These are phyloP conservation scores for Elongisporangium undulatum DNA, from an alignment of 352 stramenopile genomes.

Conservation along the genomic window DNA sequence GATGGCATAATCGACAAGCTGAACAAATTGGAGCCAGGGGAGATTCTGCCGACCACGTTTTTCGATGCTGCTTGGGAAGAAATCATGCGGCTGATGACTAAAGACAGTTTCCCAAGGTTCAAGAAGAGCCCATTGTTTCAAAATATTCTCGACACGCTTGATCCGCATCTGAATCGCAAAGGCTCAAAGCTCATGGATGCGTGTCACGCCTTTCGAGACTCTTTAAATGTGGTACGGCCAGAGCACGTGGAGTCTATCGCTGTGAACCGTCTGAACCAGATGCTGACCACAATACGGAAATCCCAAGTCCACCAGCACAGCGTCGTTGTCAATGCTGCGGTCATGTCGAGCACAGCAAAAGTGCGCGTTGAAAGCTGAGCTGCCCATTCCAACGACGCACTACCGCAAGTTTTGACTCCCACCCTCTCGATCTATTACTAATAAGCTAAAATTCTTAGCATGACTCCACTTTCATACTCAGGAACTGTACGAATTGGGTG, in stretches of 20 bases:
- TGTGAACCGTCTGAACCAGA: conserved; percentile 44
- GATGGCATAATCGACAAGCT: conserved; percentile 35
- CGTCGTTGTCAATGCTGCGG: conserved; percentile 7
- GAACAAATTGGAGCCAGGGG: conserved; percentile 12
- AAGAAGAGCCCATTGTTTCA: conserved; percentile 72
- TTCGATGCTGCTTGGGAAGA: conserved; percentile 62
- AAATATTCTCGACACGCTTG: conserved; percentile 52
- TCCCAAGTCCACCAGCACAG: conserved; percentile 11
- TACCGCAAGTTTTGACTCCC: background rate
- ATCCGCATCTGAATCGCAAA: conserved; percentile 60
- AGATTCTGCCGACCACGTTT: conserved; percentile 29
- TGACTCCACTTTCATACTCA: background rate
- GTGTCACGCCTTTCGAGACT: conserved; percentile 73
- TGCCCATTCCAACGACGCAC: background rate
- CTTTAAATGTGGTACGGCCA: conserved; percentile 48
- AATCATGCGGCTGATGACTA: conserved; percentile 80
- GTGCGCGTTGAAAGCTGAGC: conserved; percentile 15
- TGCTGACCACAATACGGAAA: conserved; percentile 67
- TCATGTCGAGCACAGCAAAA: conserved; percentile 13
- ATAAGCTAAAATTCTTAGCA: conserved; percentile 6
- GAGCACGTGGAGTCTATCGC: conserved; percentile 53
- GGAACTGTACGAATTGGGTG: background rate
- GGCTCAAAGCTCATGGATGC: conserved; percentile 55
- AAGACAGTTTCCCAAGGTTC: conserved; percentile 78
- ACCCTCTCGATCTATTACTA: conserved; percentile 7